Base-by-base conservation (phyloP, 768 basidiomycete species). In the Podaxis sp. region DNA sequence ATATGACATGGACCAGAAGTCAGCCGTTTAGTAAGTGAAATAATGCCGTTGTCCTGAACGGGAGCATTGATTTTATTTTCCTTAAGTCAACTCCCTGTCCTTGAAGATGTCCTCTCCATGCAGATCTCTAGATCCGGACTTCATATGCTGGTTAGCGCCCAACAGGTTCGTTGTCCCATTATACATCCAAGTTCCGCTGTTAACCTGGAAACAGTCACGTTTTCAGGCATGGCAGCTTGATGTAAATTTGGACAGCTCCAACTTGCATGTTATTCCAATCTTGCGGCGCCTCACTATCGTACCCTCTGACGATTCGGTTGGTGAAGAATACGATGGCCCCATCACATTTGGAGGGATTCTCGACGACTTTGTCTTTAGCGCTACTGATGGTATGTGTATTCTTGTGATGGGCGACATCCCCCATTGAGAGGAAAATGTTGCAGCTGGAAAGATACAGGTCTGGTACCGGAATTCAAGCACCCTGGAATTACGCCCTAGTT, bases 151-250 rank as follows among this genome's bases (percentile, higher is more conserved):
- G n/a, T 58, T 13, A 49, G 19, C 11, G 29, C 57, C n/a, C n/a
- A 50, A 2, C n/a, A 50, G 19, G 57, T 58, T 36, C 4, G 57
- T 19, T 12, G 13, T 4, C 0, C 29, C 8, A 11, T 15, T 22
- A 22, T 2, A 12, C 2, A 9, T 13, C 5, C 36, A 12, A 25
- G 22, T 17, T n/a, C 3, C 15, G 15, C 12, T 22, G 33, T 19
- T 57, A 12, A 57, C 43, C 17, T 5, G 9, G 25, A 19, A 9
- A 19, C 19, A 58, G 57, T 15, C 46, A 12, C 22, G 33, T 1
- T 58, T 58, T 22, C 57, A 58, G 27, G 57, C 47, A 19, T 58
- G 57, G 57, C 29, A 49, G 22, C 50, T 58, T 19, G 57, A 58
- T n/a, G 57, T n/a, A 13, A 58, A 58, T 36, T 15, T 58, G n/a